Conservation (phyloP, 306 rosid genomes). For the Inga leiocalycina region DNA sequence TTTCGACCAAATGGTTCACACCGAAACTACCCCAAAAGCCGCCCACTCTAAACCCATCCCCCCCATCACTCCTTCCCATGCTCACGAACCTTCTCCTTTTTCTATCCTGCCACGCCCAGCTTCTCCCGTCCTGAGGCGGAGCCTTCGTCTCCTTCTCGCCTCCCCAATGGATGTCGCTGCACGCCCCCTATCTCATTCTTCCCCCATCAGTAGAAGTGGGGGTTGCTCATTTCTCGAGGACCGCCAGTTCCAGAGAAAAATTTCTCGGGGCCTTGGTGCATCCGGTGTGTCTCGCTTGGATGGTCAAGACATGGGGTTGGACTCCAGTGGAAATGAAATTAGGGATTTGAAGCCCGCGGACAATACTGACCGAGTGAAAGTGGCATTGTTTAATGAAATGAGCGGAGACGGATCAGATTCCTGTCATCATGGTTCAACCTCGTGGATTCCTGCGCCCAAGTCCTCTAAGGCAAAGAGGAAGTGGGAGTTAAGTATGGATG, state of each 20-base stretch:
- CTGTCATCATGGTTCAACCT: background rate
- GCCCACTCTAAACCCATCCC: background rate
- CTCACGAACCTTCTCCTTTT: constrained; percentile 30
- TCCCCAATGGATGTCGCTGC: constrained; percentile 4
- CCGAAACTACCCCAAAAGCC: constrained; percentile 40
- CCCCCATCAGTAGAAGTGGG: background rate
- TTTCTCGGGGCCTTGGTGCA: background rate
- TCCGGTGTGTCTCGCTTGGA: background rate
- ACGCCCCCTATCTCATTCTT: background rate
- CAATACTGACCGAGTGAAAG: background rate
- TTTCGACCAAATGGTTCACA: constrained; percentile 15
- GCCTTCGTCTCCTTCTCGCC: constrained; percentile 37
- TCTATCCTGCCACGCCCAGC: background rate
- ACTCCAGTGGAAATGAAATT: constrained; percentile 17
- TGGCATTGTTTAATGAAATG: background rate
- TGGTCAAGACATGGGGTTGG: background rate
- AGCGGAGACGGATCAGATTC: constrained; percentile 2
- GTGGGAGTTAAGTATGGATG: constrained; percentile 21
- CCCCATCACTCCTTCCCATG: constrained; percentile 39
- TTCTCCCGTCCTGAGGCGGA: constrained; percentile 29
- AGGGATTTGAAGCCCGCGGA: constrained; percentile 36
- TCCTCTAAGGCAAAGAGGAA: constrained; percentile 26
- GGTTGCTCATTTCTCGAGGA: background rate
- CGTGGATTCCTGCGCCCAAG: constrained; percentile 5
- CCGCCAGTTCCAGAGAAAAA: background rate